A percentile compares a stretch with the other conserved stretches of the same genome.
These are phyloP conservation scores for Arthroderma sp. DNA, from an alignment of 2,329 filamentous ascomycete species.

Conservation along the genomic window DNA sequence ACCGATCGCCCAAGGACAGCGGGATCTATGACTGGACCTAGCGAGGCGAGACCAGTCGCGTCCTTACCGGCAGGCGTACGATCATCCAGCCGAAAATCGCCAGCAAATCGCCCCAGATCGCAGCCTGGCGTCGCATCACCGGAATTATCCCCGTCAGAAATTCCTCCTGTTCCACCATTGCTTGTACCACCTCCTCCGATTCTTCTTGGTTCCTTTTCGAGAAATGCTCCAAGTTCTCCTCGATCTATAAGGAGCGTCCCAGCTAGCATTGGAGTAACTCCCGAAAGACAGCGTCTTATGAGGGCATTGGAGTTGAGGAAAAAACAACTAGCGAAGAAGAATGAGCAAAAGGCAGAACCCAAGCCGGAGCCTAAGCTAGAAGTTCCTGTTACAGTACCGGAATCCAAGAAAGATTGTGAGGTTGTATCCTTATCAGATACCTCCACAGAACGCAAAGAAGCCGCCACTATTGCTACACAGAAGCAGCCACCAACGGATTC, in stretches of 20 bases:
- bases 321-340: conserved; percentile 49
- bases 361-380: conserved; percentile 8
- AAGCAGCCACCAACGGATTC: too few species aligned
- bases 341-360: conserved; percentile 16
- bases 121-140: conserved; percentile 24
- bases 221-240: conserved; percentile 20
- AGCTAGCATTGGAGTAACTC: conserved; percentile 50
- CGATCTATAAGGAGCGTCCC: conserved; percentile 32
- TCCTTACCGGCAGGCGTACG: conserved; percentile 72
- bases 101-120: conserved; percentile 33
- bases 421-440: too few species aligned
- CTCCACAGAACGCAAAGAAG: too few species aligned
- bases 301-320: conserved; percentile 85
- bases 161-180: conserved; percentile 26
- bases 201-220: conserved; percentile 19
- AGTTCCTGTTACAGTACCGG: conserved; percentile 2
- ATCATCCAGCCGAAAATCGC: conserved; percentile 41
- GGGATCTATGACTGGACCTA: conserved; percentile 30
- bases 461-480: too few species aligned
- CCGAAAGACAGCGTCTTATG: conserved; percentile 84
- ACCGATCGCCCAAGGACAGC: conserved; percentile 49
- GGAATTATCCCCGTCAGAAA: conserved; percentile 16
- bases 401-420: background rate
- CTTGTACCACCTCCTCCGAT: conserved; percentile 26
- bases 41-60: conserved; percentile 56